Evolutionary conservation across 1,139 yeast genomes (phyloP), one percentile per base, ranked within the genome.

Genomic region (Meyerozyma athensensis): DNA sequence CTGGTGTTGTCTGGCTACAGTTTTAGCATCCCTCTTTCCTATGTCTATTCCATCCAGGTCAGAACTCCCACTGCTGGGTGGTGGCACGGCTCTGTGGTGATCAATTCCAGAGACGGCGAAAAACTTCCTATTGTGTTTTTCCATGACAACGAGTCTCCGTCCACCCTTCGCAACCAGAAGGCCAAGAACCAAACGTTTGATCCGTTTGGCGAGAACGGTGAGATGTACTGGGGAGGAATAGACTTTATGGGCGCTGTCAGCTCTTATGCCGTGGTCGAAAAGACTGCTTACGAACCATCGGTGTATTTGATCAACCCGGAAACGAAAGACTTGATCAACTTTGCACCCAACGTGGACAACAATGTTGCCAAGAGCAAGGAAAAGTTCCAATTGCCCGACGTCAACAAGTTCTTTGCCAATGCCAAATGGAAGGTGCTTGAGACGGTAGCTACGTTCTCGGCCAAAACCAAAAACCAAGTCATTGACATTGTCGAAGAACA

Each of bases 391-490:
- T 37, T 67, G 13, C 72, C 72, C 3, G 42, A 44, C 19, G 58
- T 79, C 28, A 68, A 66, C 41, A 71, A 73, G 43, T 48, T 77
- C 26, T 53, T 87, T 42, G 80, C 77, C 38, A 75, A 78, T 38
- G 84, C 95, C 2, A 84, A 86, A 55, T 92, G 97, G 97, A 77
- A 78, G 36, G 72, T 92, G 1, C 69, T 92, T 55, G 94, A 86
- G 43, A 80, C 87, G 5, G 80, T 92, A 26, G 97, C 97, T 0
- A 77, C 84, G 28, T 78, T 89, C 23, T 81, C 96, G 0, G 77
- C 84, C 2, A 71, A 74, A 45, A 81, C 95, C 1, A 72, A 79
- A 42, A 71, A 70, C 40, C 82, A 79, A 33, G 76, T 76, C 2
- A 53, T 77, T 39, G 79, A 76, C 38, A 71, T 78, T 3, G 73